These are phyloP conservation scores for Fraxinus latifolia DNA, from an alignment of 305 asterid genomes.

Conservation along the genomic window DNA sequence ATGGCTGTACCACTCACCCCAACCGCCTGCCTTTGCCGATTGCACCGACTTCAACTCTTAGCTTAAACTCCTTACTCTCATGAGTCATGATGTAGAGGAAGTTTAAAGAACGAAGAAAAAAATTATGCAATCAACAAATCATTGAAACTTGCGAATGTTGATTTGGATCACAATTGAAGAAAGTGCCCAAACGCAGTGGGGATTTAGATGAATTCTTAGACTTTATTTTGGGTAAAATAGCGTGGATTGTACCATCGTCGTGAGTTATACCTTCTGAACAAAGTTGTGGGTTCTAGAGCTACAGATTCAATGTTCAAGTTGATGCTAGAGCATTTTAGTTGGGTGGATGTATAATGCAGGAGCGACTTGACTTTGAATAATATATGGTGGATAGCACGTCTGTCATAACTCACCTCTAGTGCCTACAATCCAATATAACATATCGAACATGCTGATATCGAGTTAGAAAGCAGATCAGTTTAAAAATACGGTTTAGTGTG, in stretches of 20 bases:
- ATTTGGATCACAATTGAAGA: neutral
- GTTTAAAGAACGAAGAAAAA: neutral
- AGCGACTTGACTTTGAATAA: neutral
- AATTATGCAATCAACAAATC: neutral
- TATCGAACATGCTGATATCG: neutral
- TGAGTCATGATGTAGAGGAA: neutral
- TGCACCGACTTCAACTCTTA: neutral
- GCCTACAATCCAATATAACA: neutral
- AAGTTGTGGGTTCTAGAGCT: neutral
- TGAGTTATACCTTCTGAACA: neutral
- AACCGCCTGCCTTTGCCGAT: neutral
- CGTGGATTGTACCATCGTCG: neutral
- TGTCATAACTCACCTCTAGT: too few relatives aligned
- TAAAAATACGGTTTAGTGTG: neutral
- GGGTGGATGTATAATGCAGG: neutral
- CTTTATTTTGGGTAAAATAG: neutral
- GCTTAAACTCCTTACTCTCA: neutral
- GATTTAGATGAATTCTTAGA: neutral
- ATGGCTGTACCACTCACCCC: neutral
- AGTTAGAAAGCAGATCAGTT: neutral
- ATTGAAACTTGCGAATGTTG: neutral
- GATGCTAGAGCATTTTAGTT: neutral
- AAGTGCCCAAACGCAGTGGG: neutral
- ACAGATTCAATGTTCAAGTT: neutral
- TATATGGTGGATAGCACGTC: neutral